phyloP scores from a whole-genome alignment of 2,329 filamentous ascomycete species.

The Phyllosticta citribraziliensis region DNA sequence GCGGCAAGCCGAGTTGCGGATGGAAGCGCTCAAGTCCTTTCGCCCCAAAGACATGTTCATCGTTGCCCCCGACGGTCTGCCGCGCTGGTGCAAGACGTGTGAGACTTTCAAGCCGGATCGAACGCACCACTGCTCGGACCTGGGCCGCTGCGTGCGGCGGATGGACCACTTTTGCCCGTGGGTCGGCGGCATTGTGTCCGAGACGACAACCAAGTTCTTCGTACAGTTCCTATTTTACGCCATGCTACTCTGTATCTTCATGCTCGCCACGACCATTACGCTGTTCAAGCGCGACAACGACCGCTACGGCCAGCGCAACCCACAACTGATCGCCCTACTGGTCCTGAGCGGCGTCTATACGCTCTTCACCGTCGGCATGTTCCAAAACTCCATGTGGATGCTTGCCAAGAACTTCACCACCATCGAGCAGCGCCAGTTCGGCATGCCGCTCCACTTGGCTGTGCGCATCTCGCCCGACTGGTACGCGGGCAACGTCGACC shows the following conservation, averaged over 20 bases:
- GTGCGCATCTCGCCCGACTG: conserved; percentile 51
- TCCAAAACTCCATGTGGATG: conserved; percentile 59
- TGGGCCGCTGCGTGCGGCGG: conserved; percentile 71
- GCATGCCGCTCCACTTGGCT: conserved; percentile 57
- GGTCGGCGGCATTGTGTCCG: conserved; percentile 86
- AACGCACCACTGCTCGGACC: conserved; percentile 75
- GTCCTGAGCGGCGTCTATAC: conserved; percentile 62
- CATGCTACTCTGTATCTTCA: conserved; percentile 54
- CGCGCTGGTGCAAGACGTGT: conserved; percentile 77
- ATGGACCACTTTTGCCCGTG: conserved; percentile 97
- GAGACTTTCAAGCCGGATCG: conserved; percentile 82
- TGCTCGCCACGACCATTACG: conserved; percentile 54
- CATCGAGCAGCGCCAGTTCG: conserved; percentile 54
- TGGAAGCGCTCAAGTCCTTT: conserved; percentile 37
- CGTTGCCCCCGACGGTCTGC: conserved; percentile 74
- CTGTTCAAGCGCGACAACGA: conserved; percentile 39
- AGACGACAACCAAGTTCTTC: conserved; percentile 86
- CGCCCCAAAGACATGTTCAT: conserved; percentile 77
- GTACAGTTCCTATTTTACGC: conserved; percentile 75
- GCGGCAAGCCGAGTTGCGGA: neutral
- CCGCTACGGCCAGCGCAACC: conserved; percentile 42
- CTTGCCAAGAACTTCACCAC: conserved; percentile 69
- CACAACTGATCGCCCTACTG: conserved; percentile 56
- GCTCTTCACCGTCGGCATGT: conserved; percentile 74
- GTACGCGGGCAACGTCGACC: conserved; percentile 6